Evolutionary conservation across 345 rosid species (phyloP).

Genomic region (Brassica carinata): DNA sequence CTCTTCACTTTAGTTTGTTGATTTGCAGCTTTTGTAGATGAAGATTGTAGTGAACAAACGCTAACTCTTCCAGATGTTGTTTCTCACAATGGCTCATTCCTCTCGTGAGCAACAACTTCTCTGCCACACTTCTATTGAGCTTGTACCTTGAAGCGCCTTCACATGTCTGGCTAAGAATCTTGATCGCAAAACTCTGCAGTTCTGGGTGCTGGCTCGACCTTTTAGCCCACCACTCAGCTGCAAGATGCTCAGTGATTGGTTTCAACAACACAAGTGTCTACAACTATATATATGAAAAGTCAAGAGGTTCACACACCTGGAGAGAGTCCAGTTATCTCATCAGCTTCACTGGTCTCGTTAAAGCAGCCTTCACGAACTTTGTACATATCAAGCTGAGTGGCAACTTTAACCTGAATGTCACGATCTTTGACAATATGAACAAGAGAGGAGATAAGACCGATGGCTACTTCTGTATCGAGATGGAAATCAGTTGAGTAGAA

Average conservation of each 20-base stretch:
- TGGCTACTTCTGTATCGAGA: slow-evolving; percentile 50
- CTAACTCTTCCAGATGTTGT: slow-evolving; percentile 36
- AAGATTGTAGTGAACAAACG: slow-evolving; percentile 53
- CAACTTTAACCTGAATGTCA: slow-evolving; percentile 37
- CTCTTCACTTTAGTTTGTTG: slow-evolving; percentile 11
- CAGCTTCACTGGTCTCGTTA: slow-evolving; percentile 43
- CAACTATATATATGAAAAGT: neutral
- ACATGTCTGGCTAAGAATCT: slow-evolving; percentile 59
- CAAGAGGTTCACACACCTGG: slow-evolving; percentile 47
- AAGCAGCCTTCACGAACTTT: slow-evolving; percentile 46
- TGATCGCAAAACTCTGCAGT: slow-evolving; percentile 55
- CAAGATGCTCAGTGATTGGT: slow-evolving; percentile 7
- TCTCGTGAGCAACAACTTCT: slow-evolving; percentile 40
- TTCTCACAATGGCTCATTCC: slow-evolving; percentile 35
- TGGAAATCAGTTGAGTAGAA: slow-evolving; percentile 55
- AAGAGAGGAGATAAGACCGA: slow-evolving; percentile 49
- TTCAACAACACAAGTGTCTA: neutral
- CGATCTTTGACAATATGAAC: slow-evolving; percentile 44
- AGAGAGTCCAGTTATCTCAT: slow-evolving; percentile 37
- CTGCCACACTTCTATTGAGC: slow-evolving; percentile 50
- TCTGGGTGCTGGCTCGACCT: slow-evolving; percentile 52
- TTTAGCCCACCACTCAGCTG: slow-evolving; percentile 65
- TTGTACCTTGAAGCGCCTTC: slow-evolving; percentile 55
- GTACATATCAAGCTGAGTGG: slow-evolving; percentile 49
- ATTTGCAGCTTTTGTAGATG: slow-evolving; percentile 42